phyloP scores from a whole-genome alignment of 2,329 filamentous ascomycete species.

The Arthrobotrys entomopaga region DNA sequence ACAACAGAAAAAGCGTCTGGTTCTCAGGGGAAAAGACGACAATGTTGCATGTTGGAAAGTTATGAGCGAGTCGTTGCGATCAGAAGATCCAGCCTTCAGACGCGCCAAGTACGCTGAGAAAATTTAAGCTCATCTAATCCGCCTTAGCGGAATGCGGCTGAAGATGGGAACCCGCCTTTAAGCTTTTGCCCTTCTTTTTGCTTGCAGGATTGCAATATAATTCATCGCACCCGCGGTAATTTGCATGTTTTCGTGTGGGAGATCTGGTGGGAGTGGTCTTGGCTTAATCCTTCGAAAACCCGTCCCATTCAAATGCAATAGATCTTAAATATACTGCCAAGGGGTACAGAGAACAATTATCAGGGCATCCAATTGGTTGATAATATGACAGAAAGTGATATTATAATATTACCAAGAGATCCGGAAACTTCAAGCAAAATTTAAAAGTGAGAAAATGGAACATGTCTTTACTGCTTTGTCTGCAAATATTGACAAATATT shows the following conservation, averaged over 20 bases:
- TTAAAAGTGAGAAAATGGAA: too few species aligned
- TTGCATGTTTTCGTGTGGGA: background rate
- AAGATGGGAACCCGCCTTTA: background rate
- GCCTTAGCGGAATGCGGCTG: constrained; percentile 18
- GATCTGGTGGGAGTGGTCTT: background rate
- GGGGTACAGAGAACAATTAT: constrained; percentile 1
- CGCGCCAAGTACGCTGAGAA: background rate
- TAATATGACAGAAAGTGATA: too few species aligned
- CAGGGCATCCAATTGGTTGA: background rate
- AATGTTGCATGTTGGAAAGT: constrained; percentile 3
- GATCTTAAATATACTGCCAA: background rate
- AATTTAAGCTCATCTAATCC: background rate
- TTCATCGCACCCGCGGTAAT: background rate
- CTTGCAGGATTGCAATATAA: background rate
- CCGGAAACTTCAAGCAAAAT: too few species aligned
- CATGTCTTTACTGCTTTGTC: too few species aligned
- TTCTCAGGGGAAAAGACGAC: background rate
- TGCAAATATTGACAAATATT: too few species aligned
- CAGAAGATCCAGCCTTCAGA: background rate
- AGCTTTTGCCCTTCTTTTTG: background rate
- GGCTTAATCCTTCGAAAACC: constrained; percentile 16
- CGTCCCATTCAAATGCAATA: too few species aligned
- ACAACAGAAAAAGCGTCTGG: background rate
- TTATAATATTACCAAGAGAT: too few species aligned
- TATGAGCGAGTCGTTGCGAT: background rate